Evolutionary conservation across 2,329 filamentous ascomycete genomes (phyloP), one percentile per base, ranked within the genome.

Genomic region (Metarhizium brunneum): DNA sequence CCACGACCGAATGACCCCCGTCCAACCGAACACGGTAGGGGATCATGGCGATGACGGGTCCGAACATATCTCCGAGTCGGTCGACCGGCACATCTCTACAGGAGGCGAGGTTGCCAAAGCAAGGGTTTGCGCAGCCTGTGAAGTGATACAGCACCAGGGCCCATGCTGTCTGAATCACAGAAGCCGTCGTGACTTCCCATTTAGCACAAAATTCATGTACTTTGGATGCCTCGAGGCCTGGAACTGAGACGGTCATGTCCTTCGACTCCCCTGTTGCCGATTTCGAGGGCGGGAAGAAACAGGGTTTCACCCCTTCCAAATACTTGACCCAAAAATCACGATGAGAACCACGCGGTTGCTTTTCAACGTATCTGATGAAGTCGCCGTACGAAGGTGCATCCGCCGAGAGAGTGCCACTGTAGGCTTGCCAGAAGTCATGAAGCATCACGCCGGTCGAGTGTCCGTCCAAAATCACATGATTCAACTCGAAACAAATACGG

Each of bases 111-210:
- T 51, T 51, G 50, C 50, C 50, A 42, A 50, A 51, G 35, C 35
- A 51, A 42, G 50, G 50, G 30, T n/a, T 51, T 8, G n/a, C 10
- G 30, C 16, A 51, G 32, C 50, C 50, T 4, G 50, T 51, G 16
- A 20, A 38, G 30, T 40, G 30, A 51, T 38, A 14, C 20, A 51
- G 25, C 32, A 51, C 36, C 32, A 51, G 6, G 5, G 50, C 50
- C 50, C 50, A 51, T 38, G 50, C 50, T 13, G 51, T 49, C 32
- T 56, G 54, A 6, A 58, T 43, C 14, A 58, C 35, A 29, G 54
- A 20, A 16, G 56, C 56, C 16, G 54, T 35, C 6, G 56, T 58
- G 18, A 54, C 50, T 38, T 58, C 56, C 54, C 54, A 56, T 11
- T 52, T 48, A 7, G 18, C 13, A 32, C 56, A 58, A 47, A 56